Percentiles rank a stretch among this genome's conserved stretches.
Evolutionary conservation across 2,329 filamentous ascomycete genomes (phyloP).

Genomic region (Didymella pinodella): DNA sequence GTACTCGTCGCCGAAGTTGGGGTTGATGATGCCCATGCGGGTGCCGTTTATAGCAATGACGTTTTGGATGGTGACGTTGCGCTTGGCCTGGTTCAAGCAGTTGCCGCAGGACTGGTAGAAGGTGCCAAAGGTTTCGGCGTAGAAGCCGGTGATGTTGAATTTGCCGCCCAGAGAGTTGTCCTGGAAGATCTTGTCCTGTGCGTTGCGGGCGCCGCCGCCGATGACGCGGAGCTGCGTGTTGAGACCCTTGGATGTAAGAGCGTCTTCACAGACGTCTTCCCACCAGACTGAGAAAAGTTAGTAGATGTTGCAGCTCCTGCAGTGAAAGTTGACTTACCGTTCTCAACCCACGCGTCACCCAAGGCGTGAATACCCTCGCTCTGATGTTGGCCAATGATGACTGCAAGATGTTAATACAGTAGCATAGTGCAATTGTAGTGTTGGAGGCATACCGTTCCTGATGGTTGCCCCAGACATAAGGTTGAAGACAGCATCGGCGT

Average conservation of each 20-base stretch:
- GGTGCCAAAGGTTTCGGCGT: constrained; percentile 37
- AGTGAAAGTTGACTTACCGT: constrained; percentile 20
- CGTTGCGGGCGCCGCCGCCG: constrained; percentile 37
- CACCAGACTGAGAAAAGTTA: constrained; percentile 33
- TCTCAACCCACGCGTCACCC: constrained; percentile 41
- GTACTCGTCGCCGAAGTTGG: constrained; percentile 38
- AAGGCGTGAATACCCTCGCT: constrained; percentile 37
- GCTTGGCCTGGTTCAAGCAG: constrained; percentile 39
- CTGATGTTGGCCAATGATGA: constrained; percentile 37
- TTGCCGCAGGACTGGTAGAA: constrained; percentile 40
- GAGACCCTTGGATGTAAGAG: constrained; percentile 35
- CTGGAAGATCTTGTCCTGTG: constrained; percentile 37
- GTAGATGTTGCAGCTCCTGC: neutral
- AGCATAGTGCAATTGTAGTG: neutral
- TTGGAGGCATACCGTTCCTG: constrained; percentile 9
- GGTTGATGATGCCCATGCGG: constrained; percentile 40
- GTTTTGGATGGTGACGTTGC: constrained; percentile 39
- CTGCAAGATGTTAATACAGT: neutral
- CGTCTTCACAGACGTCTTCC: constrained; percentile 40
- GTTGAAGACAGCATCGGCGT: constrained; percentile 39
- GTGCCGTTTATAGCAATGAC: constrained; percentile 36
- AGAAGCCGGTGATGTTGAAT: constrained; percentile 37
- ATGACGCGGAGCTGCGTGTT: constrained; percentile 40
- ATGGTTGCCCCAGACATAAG: constrained; percentile 34
- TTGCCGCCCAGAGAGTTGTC: constrained; percentile 34